Base-by-base conservation (phyloP, 2,329 filamentous ascomycete species). In the Zarea fungicola region DNA sequence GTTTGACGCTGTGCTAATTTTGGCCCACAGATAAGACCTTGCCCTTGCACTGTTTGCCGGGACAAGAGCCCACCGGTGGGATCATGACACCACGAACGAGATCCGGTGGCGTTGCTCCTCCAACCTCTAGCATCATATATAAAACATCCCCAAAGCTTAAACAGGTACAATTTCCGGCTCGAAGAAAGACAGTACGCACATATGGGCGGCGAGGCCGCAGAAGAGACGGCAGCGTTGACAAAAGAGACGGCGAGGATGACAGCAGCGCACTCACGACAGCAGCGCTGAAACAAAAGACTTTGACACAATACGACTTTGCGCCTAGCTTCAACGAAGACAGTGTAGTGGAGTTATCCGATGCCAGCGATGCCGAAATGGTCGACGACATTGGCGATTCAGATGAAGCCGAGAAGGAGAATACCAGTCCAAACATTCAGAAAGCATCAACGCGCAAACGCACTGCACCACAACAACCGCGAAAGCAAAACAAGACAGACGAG, bases 271-370 rank as follows among this genome's bases (percentile, higher is more conserved):
- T 13, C 19, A n/a, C 42, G 13, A 34, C 37, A n/a, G 29, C 49
- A 4, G 42, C 21, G 11, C 43, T 69, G 37, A 62, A 61, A 50
- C 70, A 73, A 56, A 66, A 70, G 57, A 73, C 70, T 1, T 54
- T 73, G 19, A 73, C 70, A 5, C 70, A 73, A 54, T 65, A 71
- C 36, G 65, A 67, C 40, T 69, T 65, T 58, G 64, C 66, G 16
- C 67, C 59, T 31, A 65, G 62, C 53, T 61, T 63, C n/a, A 60
- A 62, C 14, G 65, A 59, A 16, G 61, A 63, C 34, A 64, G 58
- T 46, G 61, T 65, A 31, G 52, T 51, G 32, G 48, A 55, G 13
- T 11, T 46, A 6, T 43, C 47, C 5, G 50, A 51, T 9, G 34
- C 40, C 19, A 55, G 53, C 16, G 56, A 60, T 10, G 54, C 48